Conservation (phyloP, 805 yeast species). For the Wickerhamomyces subpelliculosus region DNA sequence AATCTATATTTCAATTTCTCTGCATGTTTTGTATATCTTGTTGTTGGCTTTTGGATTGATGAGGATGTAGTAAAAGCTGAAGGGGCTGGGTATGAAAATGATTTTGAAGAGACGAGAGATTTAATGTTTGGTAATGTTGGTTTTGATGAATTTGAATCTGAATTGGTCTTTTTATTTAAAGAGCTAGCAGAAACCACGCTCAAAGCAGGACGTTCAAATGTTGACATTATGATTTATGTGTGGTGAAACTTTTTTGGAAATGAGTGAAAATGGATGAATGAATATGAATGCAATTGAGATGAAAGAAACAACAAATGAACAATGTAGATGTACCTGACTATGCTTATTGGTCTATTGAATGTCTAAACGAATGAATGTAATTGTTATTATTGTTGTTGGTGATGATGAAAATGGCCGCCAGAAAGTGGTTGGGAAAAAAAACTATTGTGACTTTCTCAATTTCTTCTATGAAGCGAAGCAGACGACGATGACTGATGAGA, state of each 20-base stretch:
- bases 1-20: slow-evolving; percentile 39
- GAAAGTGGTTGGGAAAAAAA: too few species aligned
- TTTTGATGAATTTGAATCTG: slow-evolving; percentile 3
- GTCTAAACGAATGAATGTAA: too few species aligned
- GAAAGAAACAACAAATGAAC: too few species aligned
- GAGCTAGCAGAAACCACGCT: slow-evolving; percentile 13
- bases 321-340: too few species aligned
- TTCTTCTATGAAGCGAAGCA: too few species aligned
- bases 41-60: slow-evolving; percentile 2
- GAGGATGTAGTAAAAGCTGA: slow-evolving; percentile 1
- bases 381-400: too few species aligned
- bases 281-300: not conserved
- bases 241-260: not conserved
- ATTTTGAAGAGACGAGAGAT: slow-evolving; percentile 1
- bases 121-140: slow-evolving; percentile 7
- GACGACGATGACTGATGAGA: too few species aligned
- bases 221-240: slow-evolving; percentile 11
- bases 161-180: slow-evolving; percentile 7
- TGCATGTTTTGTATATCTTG: slow-evolving; percentile 18
- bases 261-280: not conserved
- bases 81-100: slow-evolving; percentile 2
- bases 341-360: too few species aligned
- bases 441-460: too few species aligned
- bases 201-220: slow-evolving; percentile 17
- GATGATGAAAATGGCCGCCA: too few species aligned